phyloP scores from a whole-genome alignment of 108 stramenopile species.

The Pseudonitzschia multistriata region DNA sequence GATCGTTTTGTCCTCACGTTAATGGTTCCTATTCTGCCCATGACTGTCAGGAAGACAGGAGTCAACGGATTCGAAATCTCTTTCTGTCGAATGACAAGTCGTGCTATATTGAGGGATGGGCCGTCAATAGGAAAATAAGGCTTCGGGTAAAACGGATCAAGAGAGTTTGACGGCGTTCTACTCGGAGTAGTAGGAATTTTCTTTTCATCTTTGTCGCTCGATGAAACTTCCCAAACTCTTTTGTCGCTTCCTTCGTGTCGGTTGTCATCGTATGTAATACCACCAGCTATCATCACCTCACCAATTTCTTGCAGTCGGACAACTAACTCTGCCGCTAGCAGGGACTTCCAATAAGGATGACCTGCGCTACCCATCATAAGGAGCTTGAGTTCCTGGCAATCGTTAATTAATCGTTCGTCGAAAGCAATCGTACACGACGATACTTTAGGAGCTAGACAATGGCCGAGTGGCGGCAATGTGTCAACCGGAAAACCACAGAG shows the following conservation, averaged over 20 bases:
- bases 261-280: not conserved
- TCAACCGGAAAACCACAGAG: conserved; percentile 22
- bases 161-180: not conserved
- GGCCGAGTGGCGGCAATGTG: conserved; percentile 25
- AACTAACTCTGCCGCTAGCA: conserved; percentile 3
- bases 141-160: not conserved
- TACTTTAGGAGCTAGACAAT: not conserved
- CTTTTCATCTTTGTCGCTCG: not conserved
- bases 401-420: conserved; percentile 12
- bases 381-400: conserved; percentile 18
- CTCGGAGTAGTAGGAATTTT: not conserved
- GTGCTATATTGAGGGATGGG: conserved; percentile 19
- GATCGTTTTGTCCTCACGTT: conserved; percentile 23
- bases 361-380: conserved; percentile 22
- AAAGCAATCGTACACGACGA: conserved; percentile 4
- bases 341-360: conserved; percentile 27
- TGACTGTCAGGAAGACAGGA: conserved; percentile 5
- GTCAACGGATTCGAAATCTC: conserved; percentile 28
- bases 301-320: not conserved
- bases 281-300: conserved; percentile 1
- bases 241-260: not conserved
- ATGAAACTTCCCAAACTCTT: not conserved
- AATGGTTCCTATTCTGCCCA: conserved; percentile 28
- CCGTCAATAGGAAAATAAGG: conserved; percentile 16
- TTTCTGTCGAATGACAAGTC: conserved; percentile 13